Evolutionary conservation across 106 monocot species (phyloP), one percentile per base, ranked within the genome.

Genomic region (Dioscorea dumetorum): DNA sequence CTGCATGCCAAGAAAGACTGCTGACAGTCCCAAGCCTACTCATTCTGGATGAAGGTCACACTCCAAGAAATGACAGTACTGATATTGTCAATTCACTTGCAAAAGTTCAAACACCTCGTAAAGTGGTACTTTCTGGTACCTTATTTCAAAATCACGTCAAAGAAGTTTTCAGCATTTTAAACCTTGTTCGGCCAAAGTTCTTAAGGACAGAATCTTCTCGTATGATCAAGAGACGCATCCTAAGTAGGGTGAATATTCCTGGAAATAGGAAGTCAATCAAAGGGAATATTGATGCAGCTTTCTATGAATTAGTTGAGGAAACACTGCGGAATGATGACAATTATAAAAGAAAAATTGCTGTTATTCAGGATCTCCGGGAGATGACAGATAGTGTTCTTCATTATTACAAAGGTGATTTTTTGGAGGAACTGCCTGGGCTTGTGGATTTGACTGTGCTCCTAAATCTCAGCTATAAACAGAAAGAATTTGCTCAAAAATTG

Each of bases 71-170:
- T 78, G 81, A 86, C 70, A 76, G 81, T 51, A 91, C 95, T 0
- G 63, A 86, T 58, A 59, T 95, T 15, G 76, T 85, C 23, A 77
- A 61, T 20, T 84, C 95, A n/a, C 81, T 95, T 24, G 76, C 78
- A 18, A 88, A 86, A 63, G 79, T 95, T 31, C 61, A 82, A 51
- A 95, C 95, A 0, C 79, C 73, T 64, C 69, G 86, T 7, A 95
- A 91, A 70, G 95, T 95, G 7, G 88, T 95, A 2, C 91, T 95
- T 12, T 91, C 95, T n/a, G 95, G 95, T 15, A 95, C 95, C 4
- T 72, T 95, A 19, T 95, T 91, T 56, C 91, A 97, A 48, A 97
- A 91, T 61, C 91, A 89, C 65, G 91, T 97, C 0, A 83, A 70
- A 19, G 97, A 97, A 62, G 97, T 97, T 0, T 97, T 95, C 72